Conservation (phyloP, 345 rosid species). For the Eutrema heterophyllum region DNA sequence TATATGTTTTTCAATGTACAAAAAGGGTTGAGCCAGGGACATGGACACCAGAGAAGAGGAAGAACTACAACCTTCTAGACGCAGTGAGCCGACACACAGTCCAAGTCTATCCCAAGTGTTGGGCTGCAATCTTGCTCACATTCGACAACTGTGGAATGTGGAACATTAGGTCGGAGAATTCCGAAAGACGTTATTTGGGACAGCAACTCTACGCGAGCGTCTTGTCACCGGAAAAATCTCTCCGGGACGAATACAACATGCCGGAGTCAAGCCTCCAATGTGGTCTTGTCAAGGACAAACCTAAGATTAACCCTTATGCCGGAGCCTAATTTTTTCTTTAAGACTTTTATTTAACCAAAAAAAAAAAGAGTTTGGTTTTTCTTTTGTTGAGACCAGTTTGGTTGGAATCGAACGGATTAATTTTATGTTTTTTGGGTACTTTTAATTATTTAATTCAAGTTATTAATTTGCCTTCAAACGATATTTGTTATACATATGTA, state of each 20-base stretch:
- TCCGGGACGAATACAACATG: conserved; percentile 75
- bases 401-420: conserved; percentile 13
- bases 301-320: conserved; percentile 58
- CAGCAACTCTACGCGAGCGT: conserved; percentile 72
- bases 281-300: conserved; percentile 45
- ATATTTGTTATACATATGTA: not conserved
- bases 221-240: conserved; percentile 57
- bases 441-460: conserved; percentile 17
- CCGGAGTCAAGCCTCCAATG: conserved; percentile 60
- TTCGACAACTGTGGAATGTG: conserved; percentile 95
- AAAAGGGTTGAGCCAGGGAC: conserved; percentile 68
- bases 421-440: conserved; percentile 14
- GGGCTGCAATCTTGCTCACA: conserved; percentile 76
- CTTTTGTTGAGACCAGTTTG: conserved; percentile 16
- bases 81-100: conserved; percentile 80
- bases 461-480: conserved; percentile 11
- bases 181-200: conserved; percentile 65
- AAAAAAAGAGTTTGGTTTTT: conserved; percentile 8
- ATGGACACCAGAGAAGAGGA: conserved; percentile 80
- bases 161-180: conserved; percentile 66
- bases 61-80: conserved; percentile 66
- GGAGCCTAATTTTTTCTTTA: conserved; percentile 24
- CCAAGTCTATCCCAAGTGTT: conserved; percentile 76
- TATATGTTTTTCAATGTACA: not conserved
- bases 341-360: not conserved